These are phyloP conservation scores for Camptophora hylomeconis DNA, from an alignment of 2,329 filamentous ascomycete genomes.

Conservation along the genomic window DNA sequence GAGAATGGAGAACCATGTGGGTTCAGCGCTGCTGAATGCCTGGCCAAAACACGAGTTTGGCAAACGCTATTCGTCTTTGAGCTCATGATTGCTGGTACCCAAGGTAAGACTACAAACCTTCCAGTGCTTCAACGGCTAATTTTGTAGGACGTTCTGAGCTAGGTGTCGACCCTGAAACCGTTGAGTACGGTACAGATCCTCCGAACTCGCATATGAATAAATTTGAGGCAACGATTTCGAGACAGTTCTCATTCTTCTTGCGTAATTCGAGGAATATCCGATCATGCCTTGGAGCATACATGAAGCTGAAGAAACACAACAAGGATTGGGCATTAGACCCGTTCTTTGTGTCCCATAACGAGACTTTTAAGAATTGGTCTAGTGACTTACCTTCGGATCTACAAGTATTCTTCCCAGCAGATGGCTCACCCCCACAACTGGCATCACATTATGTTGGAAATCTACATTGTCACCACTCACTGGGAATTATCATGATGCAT, in stretches of 20 bases:
- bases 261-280: slow-evolving; percentile 67
- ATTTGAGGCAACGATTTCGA: slow-evolving; percentile 61
- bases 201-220: slow-evolving; percentile 56
- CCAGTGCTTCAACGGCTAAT: slow-evolving; percentile 15
- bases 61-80: slow-evolving; percentile 77
- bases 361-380: slow-evolving; percentile 63
- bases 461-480: slow-evolving; percentile 75
- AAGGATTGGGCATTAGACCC: slow-evolving; percentile 82
- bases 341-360: slow-evolving; percentile 66
- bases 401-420: slow-evolving; percentile 60
- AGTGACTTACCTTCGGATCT: slow-evolving; percentile 66
- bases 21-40: slow-evolving; percentile 58
- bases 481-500: slow-evolving; percentile 75
- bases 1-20: slow-evolving; percentile 58
- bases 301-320: slow-evolving; percentile 57
- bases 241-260: slow-evolving; percentile 72
- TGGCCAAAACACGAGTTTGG: slow-evolving; percentile 78
- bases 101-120: slow-evolving; percentile 46
- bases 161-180: slow-evolving; percentile 57
- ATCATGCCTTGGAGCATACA: slow-evolving; percentile 62
- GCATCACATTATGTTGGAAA: slow-evolving; percentile 81
- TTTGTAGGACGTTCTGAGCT: slow-evolving; percentile 61
- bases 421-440: slow-evolving; percentile 72
- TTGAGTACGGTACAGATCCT: slow-evolving; percentile 58
- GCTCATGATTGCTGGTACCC: slow-evolving; percentile 83